These are phyloP conservation scores for Brassica nigra DNA, from an alignment of 345 rosid species.

Conservation along the genomic window DNA sequence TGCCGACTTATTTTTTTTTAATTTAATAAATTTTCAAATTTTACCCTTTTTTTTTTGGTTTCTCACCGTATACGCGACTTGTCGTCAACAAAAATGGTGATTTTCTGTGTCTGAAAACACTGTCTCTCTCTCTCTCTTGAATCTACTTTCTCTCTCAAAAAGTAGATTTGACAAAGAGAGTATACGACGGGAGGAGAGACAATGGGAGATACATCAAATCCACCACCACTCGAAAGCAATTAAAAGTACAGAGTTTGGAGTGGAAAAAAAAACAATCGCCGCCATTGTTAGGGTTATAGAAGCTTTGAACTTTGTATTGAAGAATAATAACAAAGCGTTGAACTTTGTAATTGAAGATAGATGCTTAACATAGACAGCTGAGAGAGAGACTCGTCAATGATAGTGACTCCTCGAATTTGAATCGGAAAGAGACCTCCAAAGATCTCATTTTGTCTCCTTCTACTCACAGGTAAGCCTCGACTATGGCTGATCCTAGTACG, in stretches of 20 bases:
- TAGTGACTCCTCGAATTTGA: constrained; percentile 41
- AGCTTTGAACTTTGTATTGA: neutral
- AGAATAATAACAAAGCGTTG: neutral
- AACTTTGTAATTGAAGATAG: neutral
- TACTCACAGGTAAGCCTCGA: constrained; percentile 41
- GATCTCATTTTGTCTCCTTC: constrained; percentile 49
- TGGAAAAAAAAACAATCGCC: constrained; percentile 35
- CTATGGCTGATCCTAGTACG: constrained; percentile 41
- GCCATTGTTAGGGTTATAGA: constrained; percentile 44
- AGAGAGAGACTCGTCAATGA: constrained; percentile 39
- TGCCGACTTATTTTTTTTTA: constrained; percentile 28
- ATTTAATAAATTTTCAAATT: constrained; percentile 28
- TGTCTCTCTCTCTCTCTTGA: constrained; percentile 47
- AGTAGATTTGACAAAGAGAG: constrained; percentile 32
- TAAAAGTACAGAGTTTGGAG: constrained; percentile 44
- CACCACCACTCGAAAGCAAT: neutral
- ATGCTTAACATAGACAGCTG: constrained; percentile 9
- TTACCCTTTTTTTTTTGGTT: constrained; percentile 5
- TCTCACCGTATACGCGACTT: constrained; percentile 10
- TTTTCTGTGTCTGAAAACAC: constrained; percentile 43
- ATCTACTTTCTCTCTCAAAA: constrained; percentile 52
- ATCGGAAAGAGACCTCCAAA: constrained; percentile 30
- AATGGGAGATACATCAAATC: constrained; percentile 37
- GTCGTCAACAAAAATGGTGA: constrained; percentile 37
- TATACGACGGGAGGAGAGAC: constrained; percentile 35